phyloP scores from a whole-genome alignment of 2,329 filamentous ascomycete species.

The Clonostachys sp. region DNA sequence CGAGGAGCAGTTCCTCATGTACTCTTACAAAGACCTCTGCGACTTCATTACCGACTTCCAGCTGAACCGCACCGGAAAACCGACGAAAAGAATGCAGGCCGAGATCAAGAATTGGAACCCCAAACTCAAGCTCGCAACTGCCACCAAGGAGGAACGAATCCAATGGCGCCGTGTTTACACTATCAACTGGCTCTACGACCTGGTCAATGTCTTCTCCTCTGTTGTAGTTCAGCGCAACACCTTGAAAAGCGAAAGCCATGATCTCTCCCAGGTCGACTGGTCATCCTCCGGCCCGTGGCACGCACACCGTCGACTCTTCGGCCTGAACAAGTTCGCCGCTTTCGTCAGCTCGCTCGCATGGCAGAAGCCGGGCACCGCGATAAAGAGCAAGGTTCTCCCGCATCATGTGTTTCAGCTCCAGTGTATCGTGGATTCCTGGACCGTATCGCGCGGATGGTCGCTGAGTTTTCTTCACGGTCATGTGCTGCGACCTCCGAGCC shows the following conservation, averaged over 20 bases:
- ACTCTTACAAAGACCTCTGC: constrained; percentile 34
- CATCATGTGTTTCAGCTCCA: constrained; percentile 45
- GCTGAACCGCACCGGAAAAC: constrained; percentile 35
- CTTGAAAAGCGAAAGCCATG: constrained; percentile 14
- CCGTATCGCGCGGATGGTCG: constrained; percentile 37
- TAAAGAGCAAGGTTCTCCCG: constrained; percentile 33
- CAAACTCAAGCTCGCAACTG: constrained; percentile 24
- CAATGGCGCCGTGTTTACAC: constrained; percentile 42
- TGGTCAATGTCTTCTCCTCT: too few relatives aligned
- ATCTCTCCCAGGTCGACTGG: constrained; percentile 29
- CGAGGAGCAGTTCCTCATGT: constrained; percentile 34
- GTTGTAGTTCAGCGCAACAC: constrained; percentile 39
- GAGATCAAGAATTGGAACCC: constrained; percentile 35
- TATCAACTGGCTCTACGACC: constrained; percentile 46
- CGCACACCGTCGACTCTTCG: too few relatives aligned
- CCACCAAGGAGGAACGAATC: constrained; percentile 29
- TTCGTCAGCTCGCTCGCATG: constrained; percentile 37
- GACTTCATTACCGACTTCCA: constrained; percentile 41
- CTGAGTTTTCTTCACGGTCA: constrained; percentile 22
- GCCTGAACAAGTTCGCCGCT: background rate
- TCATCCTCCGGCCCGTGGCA: too few relatives aligned
- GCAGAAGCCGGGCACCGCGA: constrained; percentile 30
- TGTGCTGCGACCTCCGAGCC: constrained; percentile 5
- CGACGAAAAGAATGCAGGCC: constrained; percentile 34
- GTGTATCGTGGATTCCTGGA: constrained; percentile 42